Percentiles rank a stretch among this genome's conserved stretches.
These are phyloP conservation scores for Torulaspora pretoriensis DNA, from an alignment of 1,139 yeast species.

Conservation along the genomic window DNA sequence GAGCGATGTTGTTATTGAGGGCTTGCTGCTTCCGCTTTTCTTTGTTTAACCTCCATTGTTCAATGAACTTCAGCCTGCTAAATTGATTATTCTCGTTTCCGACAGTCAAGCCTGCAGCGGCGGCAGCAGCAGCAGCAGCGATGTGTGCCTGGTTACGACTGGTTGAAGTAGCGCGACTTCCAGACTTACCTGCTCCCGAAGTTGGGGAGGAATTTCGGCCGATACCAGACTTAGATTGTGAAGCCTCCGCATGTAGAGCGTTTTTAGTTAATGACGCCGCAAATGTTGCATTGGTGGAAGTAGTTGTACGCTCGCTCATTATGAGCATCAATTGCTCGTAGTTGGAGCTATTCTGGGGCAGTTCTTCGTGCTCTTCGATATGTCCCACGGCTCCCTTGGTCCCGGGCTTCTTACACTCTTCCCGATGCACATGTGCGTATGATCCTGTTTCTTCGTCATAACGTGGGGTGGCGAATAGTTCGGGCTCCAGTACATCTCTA, in stretches of 20 bases:
- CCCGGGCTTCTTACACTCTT: conserved; percentile 43
- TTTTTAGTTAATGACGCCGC: conserved; percentile 36
- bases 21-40: conserved; percentile 43
- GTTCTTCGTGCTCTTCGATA: conserved; percentile 55
- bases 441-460: conserved; percentile 42
- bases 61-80: conserved; percentile 47
- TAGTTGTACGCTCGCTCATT: conserved; percentile 37
- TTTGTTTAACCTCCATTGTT: conserved; percentile 43
- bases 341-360: conserved; percentile 74
- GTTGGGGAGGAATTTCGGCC: conserved; percentile 28
- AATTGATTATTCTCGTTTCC: conserved; percentile 44
- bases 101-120: conserved; percentile 31
- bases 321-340: conserved; percentile 84
- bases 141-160: conserved; percentile 23
- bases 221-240: conserved; percentile 15
- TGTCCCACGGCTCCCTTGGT: conserved; percentile 43
- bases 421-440: conserved; percentile 47
- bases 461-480: conserved; percentile 46
- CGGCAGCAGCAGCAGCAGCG: conserved; percentile 36
- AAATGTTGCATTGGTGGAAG: conserved; percentile 35
- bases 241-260: conserved; percentile 31
- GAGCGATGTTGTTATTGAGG: conserved; percentile 21
- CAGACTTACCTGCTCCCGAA: conserved; percentile 9
- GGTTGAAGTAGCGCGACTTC: conserved; percentile 14
- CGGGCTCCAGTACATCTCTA: conserved; percentile 45